Conservation (phyloP, 2,329 filamentous ascomycete genomes). For the Colletotrichum chrysophilum region DNA sequence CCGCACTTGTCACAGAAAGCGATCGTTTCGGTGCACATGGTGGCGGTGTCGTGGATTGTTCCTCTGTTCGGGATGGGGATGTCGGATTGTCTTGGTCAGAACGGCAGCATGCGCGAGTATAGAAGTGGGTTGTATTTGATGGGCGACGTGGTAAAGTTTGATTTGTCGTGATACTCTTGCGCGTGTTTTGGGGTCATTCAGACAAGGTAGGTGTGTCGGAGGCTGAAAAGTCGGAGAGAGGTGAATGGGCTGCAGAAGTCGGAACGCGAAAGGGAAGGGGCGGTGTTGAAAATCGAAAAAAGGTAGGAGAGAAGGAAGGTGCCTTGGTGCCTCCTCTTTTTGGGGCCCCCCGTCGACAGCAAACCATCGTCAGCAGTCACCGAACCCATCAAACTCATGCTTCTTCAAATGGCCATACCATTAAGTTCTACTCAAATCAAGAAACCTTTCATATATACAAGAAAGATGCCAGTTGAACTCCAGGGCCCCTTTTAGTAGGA, state of each 20-base stretch:
- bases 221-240: not conserved
- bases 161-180: not conserved
- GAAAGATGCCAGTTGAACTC: conserved; percentile 13
- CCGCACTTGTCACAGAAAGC: conserved; percentile 21
- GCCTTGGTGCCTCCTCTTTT: not conserved
- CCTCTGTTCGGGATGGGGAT: not conserved
- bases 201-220: not conserved
- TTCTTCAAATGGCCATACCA: not conserved
- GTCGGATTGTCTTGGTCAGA: not conserved
- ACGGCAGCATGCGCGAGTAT: not conserved
- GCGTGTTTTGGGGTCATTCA: not conserved
- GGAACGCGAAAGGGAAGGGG: not conserved
- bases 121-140: not conserved
- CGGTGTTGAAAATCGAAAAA: not conserved
- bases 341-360: not conserved
- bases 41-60: not conserved
- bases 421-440: not conserved
- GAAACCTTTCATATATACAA: not conserved
- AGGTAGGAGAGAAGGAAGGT: not conserved
- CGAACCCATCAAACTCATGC: not conserved
- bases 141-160: not conserved
- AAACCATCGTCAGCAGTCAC: not conserved
- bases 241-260: not conserved
- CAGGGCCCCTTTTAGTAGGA: conserved; percentile 3
- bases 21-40: conserved; percentile 21